Evolutionary conservation across 1,284 basidiomycete genomes (phyloP), one percentile per base, ranked within the genome.

Genomic region (Heterobasidion parviporum): DNA sequence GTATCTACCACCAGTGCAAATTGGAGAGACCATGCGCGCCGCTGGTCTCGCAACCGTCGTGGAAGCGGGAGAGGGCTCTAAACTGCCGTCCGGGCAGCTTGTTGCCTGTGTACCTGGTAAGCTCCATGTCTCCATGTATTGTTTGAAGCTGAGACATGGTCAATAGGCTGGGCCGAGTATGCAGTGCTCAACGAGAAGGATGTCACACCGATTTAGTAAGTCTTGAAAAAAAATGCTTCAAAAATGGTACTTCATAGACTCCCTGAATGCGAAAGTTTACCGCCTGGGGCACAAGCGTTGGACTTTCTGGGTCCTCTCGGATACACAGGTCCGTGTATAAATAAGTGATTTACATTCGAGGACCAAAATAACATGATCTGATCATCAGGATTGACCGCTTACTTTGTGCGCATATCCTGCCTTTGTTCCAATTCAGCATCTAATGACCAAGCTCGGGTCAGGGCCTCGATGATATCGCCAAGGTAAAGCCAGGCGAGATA

Each of bases 21-120:
- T 95, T 59, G 89, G 89, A 26, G 89, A 85, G 68, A 83, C 84
- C 32, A 91, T 96, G 93, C 81, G 93, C 32, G 83, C 88, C 0
- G 60, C 62, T 3, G 89, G 82, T 3, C 69, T 95, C 16, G 92
- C 86, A 33, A 77, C 81, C 26, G 83, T 96, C 26, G 67, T 91
- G 48, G 72, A 77, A 55, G 78, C 72, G 2, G 86, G 86, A 1
- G 68, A 70, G 20, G 78, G 73, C 16, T 81, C 78, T 61, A 69
- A 68, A 52, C 75, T 87, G 64, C 71, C 73, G 57, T 73, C 74
- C n/a, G 91, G 89, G 12, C 87, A 93, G 62, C 62, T 80, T 46
- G 89, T 92, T 16, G 72, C 64, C 20, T 84, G 85, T 1, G 26
- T 57, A 0, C 73, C 79, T 58, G 86, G 88, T 89, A 60, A 56